Evolutionary conservation across 2,329 filamentous ascomycete species (phyloP).

Genomic region (Aspergillus aculeatinus): DNA sequence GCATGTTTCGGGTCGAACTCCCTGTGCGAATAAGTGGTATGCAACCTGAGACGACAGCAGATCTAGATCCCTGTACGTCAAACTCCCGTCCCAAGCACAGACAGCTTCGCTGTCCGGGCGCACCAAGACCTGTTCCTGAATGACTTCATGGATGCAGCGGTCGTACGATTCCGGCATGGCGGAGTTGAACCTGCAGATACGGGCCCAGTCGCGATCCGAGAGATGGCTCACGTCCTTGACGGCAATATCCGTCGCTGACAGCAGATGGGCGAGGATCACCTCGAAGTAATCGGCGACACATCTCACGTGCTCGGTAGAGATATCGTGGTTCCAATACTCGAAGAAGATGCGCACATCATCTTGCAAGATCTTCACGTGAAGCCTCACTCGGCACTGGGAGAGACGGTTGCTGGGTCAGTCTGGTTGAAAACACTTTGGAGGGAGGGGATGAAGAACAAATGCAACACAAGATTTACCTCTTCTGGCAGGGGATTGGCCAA

Average conservation of each 20-base stretch:
- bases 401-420: not conserved
- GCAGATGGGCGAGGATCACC: conserved; percentile 50
- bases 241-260: conserved; percentile 43
- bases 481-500: conserved; percentile 32
- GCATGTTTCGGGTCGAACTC: conserved; percentile 39
- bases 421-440: conserved; percentile 4
- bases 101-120: conserved; percentile 35
- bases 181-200: conserved; percentile 55
- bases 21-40: conserved; percentile 38
- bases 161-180: conserved; percentile 42
- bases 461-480: conserved; percentile 26
- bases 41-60: conserved; percentile 39
- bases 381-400: conserved; percentile 34
- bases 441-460: not conserved
- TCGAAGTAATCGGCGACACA: conserved; percentile 57
- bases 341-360: conserved; percentile 38
- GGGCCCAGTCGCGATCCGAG: conserved; percentile 55
- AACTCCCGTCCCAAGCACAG: conserved; percentile 41
- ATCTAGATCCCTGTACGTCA: conserved; percentile 41
- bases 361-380: conserved; percentile 37
- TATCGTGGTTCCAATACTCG: conserved; percentile 40
- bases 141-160: conserved; percentile 40
- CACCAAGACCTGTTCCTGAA: conserved; percentile 39
- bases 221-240: conserved; percentile 55
- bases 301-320: conserved; percentile 38